A percentile compares a stretch with the other conserved stretches of the same genome.
These are phyloP conservation scores for Dryadomyces quercivorus DNA, from an alignment of 2,329 filamentous ascomycete genomes.

Conservation along the genomic window DNA sequence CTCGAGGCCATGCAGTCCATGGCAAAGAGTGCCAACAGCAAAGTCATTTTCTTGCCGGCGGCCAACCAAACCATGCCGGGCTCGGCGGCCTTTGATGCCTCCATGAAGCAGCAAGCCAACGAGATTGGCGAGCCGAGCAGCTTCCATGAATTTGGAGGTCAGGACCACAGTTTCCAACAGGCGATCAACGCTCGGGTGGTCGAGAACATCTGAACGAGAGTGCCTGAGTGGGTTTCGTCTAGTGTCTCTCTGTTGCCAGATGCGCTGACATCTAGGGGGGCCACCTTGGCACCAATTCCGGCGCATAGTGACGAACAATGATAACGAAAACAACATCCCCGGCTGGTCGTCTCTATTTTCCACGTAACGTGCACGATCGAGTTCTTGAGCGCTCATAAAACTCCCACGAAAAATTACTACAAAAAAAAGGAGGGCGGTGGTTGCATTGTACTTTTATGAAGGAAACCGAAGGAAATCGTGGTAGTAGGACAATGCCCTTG, in stretches of 20 bases:
- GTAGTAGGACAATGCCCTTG: too few species aligned
- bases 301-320: not conserved
- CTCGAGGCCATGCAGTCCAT: constrained; percentile 98
- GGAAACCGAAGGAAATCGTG: too few species aligned
- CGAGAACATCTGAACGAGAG: constrained; percentile 53
- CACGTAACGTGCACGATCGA: not conserved
- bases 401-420: too few species aligned
- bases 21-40: constrained; percentile 84
- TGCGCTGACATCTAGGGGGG: not conserved
- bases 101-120: constrained; percentile 24
- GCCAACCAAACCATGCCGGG: constrained; percentile 47
- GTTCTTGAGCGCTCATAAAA: not conserved
- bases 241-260: not conserved
- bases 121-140: constrained; percentile 27
- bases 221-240: not conserved
- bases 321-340: not conserved
- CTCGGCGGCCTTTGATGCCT: constrained; percentile 26
- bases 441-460: too few species aligned
- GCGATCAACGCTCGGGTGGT: constrained; percentile 73
- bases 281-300: not conserved
- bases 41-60: constrained; percentile 73
- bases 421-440: too few species aligned
- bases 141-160: constrained; percentile 37
- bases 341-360: not conserved
- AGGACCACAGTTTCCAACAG: constrained; percentile 55